These are phyloP conservation scores for Pseudotulostoma volvatum DNA, from an alignment of 495 filamentous ascomycete species.

Conservation along the genomic window DNA sequence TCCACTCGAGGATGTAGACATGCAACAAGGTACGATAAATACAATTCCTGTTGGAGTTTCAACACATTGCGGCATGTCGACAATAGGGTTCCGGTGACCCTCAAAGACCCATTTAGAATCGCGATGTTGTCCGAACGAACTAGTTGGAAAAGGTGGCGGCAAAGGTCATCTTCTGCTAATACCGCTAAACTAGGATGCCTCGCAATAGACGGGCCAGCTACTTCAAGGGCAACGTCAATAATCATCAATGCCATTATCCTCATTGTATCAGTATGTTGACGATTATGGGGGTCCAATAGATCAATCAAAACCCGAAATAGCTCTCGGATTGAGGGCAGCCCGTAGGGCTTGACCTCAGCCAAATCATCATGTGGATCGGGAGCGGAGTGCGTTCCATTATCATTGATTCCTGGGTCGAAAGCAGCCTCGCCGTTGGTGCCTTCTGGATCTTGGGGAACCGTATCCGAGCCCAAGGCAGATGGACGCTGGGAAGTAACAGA, in stretches of 20 bases:
- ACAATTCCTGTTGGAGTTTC: constrained; percentile 94
- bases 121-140: constrained; percentile 92
- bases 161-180: constrained; percentile 84
- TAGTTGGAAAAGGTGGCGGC: constrained; percentile 88
- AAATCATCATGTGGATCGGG: constrained; percentile 21
- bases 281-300: constrained; percentile 82
- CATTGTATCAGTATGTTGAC: constrained; percentile 84
- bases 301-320: constrained; percentile 91
- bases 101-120: constrained; percentile 77
- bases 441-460: constrained; percentile 18
- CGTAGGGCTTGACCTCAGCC: constrained; percentile 65
- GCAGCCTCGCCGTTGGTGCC: constrained; percentile 20
- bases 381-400: constrained; percentile 29
- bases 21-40: constrained; percentile 82
- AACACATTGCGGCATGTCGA: constrained; percentile 83
- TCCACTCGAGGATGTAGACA: constrained; percentile 86
- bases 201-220: constrained; percentile 89
- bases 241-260: constrained; percentile 93
- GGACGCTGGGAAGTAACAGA: constrained; percentile 32
- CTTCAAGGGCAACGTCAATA: constrained; percentile 92
- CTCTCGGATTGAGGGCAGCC: constrained; percentile 82
- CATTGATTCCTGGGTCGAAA: constrained; percentile 21
- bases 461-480: constrained; percentile 29
- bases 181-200: constrained; percentile 79
- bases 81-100: constrained; percentile 79